Base-by-base conservation (phyloP, 305 asterid species). In the Plantago lanceolata region DNA sequence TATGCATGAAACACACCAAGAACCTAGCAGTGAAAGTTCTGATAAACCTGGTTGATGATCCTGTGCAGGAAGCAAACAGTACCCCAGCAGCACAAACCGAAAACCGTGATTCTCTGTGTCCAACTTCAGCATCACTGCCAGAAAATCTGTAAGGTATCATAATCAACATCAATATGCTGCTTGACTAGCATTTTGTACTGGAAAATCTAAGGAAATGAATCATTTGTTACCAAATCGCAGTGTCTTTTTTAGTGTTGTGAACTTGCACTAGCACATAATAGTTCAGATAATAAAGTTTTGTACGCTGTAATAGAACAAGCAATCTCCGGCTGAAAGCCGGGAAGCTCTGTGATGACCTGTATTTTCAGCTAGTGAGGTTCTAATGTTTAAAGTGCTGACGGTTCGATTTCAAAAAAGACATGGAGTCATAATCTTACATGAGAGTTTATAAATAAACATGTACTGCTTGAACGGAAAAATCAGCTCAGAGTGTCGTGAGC, bases 101-200 rank as follows among this genome's bases (percentile, higher is more conserved):
- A 21, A 40, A 59, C 37, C 60, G 72, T 51, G 57, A 44, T 14
- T 12, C 17, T 6, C 5, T 35, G 40, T 7, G 17, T 40, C 26
- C 51, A 13, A 64, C 68, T 60, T 52, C 85, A 40, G 52, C 79
- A 52, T 79, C 81, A 16, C 51, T 71, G 24, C 79, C 81, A 4
- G 79, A 66, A 59, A 47, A 74, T 67, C 19, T 68, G 24, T 8
- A 65, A 47, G 81, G 81, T 14, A 18, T 17, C n/a, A n/a, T n/a
- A n/a, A n/a, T n/a, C n/a, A n/a, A n/a, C n/a, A n/a, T n/a, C n/a
- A n/a, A 40, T 19, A 56, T 29, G 15, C 51, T 6, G 18, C 45
- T 40, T 40, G 61, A 65, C 16, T 19, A 12, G n/a, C 3, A 18
- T 29, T 16, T 26, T 48, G 64, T 20, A 15, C 54, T 28, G 37